Evolutionary conservation across 1,284 basidiomycete genomes (phyloP), one percentile per base, ranked within the genome.

Genomic region (Ganoderma lingzhi): DNA sequence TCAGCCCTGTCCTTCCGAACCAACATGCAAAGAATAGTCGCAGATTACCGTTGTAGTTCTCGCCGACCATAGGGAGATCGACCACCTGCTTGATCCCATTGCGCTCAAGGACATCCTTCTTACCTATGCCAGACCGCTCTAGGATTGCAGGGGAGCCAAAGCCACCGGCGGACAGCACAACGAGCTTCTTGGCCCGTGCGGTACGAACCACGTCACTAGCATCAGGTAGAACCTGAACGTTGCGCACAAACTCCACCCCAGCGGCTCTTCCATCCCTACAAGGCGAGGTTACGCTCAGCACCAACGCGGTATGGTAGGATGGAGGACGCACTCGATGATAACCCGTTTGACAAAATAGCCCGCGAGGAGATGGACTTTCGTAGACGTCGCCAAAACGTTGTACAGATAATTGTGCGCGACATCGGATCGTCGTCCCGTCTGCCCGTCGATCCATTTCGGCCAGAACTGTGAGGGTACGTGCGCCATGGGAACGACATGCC

Each of bases 391-490:
- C 8, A 63, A 37, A 5, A 86, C 83, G 39, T 85, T 86, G 74
- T 91, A 91, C 17, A 91, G 78, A 70, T 86, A 90, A 71, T 84
- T 69, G 71, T 90, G 88, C 1, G 90, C 84, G 3, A 85, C 76
- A 73, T 91, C 89, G 0, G 85, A 90, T 12, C 90, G 86, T 61
- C 74, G 84, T 39, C 90, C 90, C 0, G 84, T 88, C 37, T 80
- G 72, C 0, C 71, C 77, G 70, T 89, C 83, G n/a, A 90, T 82
- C 75, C 86, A 90, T 73, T 88, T 85, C 60, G 30, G 68, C 35
- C 62, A 68, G n/a, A 30, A 55, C 63, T 70, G 19, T 3, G 61
- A 5, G 6, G 14, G 32, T n/a, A 2, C n/a, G 28, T 28, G 35
- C 15, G 35, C 32, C n/a, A 39, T 60, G 35, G 37, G 58, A n/a